A percentile compares a stretch with the other conserved stretches of the same genome.
Conservation (phyloP, 1,139 yeast genomes). For the Debaryomyces sp. region DNA sequence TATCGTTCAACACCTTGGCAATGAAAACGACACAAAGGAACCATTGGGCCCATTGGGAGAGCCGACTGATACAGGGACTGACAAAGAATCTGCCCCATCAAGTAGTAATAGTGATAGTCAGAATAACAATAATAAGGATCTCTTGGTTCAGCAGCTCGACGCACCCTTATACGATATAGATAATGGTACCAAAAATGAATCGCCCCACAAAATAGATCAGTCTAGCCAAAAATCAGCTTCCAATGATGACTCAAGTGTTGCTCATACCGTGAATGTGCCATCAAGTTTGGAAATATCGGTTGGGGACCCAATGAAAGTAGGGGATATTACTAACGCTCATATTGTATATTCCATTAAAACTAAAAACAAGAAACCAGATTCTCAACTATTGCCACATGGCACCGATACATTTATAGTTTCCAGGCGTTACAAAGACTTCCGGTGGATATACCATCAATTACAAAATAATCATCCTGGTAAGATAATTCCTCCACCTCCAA, state of each 20-base stretch:
- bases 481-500: slow-evolving; percentile 96
- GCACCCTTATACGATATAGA: slow-evolving; percentile 54
- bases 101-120: slow-evolving; percentile 21
- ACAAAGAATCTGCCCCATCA: slow-evolving; percentile 15
- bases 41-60: slow-evolving; percentile 50
- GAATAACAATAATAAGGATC: slow-evolving; percentile 1
- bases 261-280: slow-evolving; percentile 5
- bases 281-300: slow-evolving; percentile 64
- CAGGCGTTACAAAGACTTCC: slow-evolving; percentile 80
- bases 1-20: slow-evolving; percentile 33
- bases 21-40: slow-evolving; percentile 13
- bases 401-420: slow-evolving; percentile 54
- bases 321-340: slow-evolving; percentile 87
- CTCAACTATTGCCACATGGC: slow-evolving; percentile 25
- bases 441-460: slow-evolving; percentile 87
- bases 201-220: slow-evolving; percentile 10
- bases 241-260: slow-evolving; percentile 4
- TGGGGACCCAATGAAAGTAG: slow-evolving; percentile 90
- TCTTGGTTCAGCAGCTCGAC: slow-evolving; percentile 4
- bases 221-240: not conserved
- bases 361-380: slow-evolving; percentile 36
- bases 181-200: slow-evolving; percentile 20
- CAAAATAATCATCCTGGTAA: slow-evolving; percentile 87
- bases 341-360: slow-evolving; percentile 83
- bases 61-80: slow-evolving; percentile 13